Conservation (phyloP, 805 yeast genomes). For the Nakazawaea ishiwadae region DNA sequence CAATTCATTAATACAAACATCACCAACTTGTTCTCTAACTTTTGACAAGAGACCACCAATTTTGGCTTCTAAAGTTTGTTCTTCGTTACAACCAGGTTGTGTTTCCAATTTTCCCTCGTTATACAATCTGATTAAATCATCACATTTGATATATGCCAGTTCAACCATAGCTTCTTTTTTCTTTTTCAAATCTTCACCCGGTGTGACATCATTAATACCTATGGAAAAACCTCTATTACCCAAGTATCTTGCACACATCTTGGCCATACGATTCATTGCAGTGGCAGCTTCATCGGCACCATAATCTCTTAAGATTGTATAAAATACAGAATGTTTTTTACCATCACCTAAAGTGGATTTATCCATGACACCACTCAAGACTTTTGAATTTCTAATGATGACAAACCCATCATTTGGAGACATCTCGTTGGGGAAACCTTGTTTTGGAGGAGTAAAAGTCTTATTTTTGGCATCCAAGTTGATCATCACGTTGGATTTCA, state of each 20-base stretch:
- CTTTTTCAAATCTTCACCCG: conserved; percentile 68
- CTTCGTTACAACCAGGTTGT: conserved; percentile 99
- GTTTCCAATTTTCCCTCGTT: conserved; percentile 89
- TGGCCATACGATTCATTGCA: conserved; percentile 99
- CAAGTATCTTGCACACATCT: conserved; percentile 88
- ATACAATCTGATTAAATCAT: conserved; percentile 75
- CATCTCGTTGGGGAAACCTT: conserved; percentile 82
- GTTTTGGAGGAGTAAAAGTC: conserved; percentile 73
- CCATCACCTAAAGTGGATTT: conserved; percentile 96
- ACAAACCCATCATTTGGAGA: conserved; percentile 96
- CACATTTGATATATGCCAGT: conserved; percentile 85
- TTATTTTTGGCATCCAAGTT: conserved; percentile 94
- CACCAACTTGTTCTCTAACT: conserved; percentile 99
- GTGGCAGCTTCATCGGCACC: conserved; percentile 95
- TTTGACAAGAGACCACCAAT: conserved; percentile 94
- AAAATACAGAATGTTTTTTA: conserved; percentile 93
- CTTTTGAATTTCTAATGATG: conserved; percentile 81
- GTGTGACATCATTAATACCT: conserved; percentile 97
- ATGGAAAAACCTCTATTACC: conserved; percentile 97
- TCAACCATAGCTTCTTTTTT: conserved; percentile 89
- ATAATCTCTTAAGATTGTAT: conserved; percentile 89
- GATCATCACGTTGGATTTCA: conserved; percentile 69
- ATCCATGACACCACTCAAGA: conserved; percentile 94
- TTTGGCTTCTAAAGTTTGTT: conserved; percentile 95
- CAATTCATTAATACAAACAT: conserved; percentile 89